phyloP scores from a whole-genome alignment of 2,329 filamentous ascomycete species.

The Blumeria hordei region DNA sequence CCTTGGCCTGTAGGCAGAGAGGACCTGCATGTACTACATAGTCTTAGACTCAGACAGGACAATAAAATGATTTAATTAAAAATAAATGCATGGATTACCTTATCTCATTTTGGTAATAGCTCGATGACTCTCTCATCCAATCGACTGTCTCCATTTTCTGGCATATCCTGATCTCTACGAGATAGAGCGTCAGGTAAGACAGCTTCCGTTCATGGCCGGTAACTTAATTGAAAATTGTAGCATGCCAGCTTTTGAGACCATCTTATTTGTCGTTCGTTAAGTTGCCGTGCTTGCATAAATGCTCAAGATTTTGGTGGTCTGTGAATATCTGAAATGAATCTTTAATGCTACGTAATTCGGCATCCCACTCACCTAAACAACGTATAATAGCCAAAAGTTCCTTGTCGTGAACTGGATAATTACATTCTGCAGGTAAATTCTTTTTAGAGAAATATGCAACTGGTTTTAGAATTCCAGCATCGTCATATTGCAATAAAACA shows the following conservation, averaged over 20 bases:
- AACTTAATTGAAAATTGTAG: background rate
- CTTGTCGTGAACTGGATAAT: background rate
- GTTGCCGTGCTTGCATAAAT: background rate
- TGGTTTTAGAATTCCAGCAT: background rate
- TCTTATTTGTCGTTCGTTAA: background rate
- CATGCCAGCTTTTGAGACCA: background rate
- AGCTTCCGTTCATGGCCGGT: background rate
- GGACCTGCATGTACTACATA: no score
- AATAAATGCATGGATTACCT: background rate
- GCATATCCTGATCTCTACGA: background rate
- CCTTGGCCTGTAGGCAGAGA: no score
- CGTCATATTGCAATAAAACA: background rate
- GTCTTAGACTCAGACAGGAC: no score
- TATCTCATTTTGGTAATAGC: background rate
- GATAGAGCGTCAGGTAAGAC: background rate
- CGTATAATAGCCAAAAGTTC: background rate
- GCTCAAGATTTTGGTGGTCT: background rate
- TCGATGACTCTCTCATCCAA: background rate
- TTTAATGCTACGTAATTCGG: background rate
- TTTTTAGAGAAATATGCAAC: no score
- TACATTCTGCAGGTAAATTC: background rate
- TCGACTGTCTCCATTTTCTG: background rate
- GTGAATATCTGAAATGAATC: background rate
- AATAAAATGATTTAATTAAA: no score
- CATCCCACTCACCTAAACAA: background rate